phyloP scores from a whole-genome alignment of 2,329 filamentous ascomycete species.

The Fusarium palustre region DNA sequence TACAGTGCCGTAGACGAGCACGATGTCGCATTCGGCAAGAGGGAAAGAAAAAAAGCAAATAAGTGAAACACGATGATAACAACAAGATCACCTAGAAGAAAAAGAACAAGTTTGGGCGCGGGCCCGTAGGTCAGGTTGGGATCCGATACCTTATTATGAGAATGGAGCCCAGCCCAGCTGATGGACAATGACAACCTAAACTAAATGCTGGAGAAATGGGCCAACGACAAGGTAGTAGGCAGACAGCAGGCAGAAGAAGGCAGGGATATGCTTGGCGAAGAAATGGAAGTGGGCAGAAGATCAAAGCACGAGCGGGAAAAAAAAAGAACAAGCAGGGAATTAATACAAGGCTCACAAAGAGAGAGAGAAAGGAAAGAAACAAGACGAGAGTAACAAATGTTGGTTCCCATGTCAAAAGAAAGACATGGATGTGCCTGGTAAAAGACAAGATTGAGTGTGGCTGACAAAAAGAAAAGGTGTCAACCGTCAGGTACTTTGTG shows the following conservation, averaged over 20 bases:
- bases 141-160: slow-evolving; percentile 27
- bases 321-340: slow-evolving; percentile 13
- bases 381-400: slow-evolving; percentile 9
- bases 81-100: slow-evolving; percentile 18
- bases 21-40: slow-evolving; percentile 33
- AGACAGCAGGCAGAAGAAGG: slow-evolving; percentile 9
- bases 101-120: slow-evolving; percentile 11
- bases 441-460: slow-evolving; percentile 25
- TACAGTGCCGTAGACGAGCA: slow-evolving; percentile 23
- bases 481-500: not conserved
- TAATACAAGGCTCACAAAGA: slow-evolving; percentile 23
- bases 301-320: slow-evolving; percentile 8
- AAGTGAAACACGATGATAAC: slow-evolving; percentile 11
- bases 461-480: slow-evolving; percentile 28
- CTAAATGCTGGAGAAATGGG: slow-evolving; percentile 21
- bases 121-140: slow-evolving; percentile 5
- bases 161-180: slow-evolving; percentile 39
- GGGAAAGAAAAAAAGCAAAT: not conserved
- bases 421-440: slow-evolving; percentile 37
- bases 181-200: slow-evolving; percentile 35
- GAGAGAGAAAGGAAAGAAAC: slow-evolving; percentile 2
- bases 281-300: slow-evolving; percentile 35
- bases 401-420: slow-evolving; percentile 17
- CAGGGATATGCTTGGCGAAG: slow-evolving; percentile 22
- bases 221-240: slow-evolving; percentile 15